Evolutionary conservation across 306 rosid species (phyloP), one percentile per base, ranked within the genome.

Genomic region (Hippophae rhamnoides): DNA sequence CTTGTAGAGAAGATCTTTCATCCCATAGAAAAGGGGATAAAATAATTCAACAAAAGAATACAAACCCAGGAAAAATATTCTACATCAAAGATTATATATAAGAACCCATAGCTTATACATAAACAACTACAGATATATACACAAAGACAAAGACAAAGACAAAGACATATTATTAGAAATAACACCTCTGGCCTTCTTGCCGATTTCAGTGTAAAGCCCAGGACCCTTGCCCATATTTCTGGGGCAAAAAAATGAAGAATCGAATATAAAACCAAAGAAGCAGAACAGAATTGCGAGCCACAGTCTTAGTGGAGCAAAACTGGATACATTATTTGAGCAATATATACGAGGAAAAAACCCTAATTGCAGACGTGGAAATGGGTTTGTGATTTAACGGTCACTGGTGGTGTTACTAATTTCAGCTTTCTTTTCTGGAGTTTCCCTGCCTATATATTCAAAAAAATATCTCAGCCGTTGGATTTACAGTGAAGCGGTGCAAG

Each of bases 141-240:
- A 50, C 12, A 69, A 27, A 40, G 3, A 26, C n/a, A 44, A 0
- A 18, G 18, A 18, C 18, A 18, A n/a, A n/a, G n/a, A n/a, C n/a
- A n/a, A n/a, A 12, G 41, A 49, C 13, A 61, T 13, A 5, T 40
- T 7, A 8, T 54, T 18, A 31, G 54, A 57, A 41, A 43, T 54
- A 41, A 56, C 45, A 88, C 94, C 97, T 84, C 94, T 79, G 72
- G 96, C 83, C 70, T 74, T 83, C 62, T 87, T 90, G 78, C 96
- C 96, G 66, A 90, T 85, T 56, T 90, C 96, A 56, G 87, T 38
- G 90, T 87, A 90, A 54, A 90, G 97, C 27, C 96, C 96, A 9
- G 97, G 97, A 75, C 97, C 97, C 76, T 85, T 86, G 41, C 71
- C 74, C 97, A 90, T 90, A 63, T 63, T 73, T 27, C 44, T 27